Evolutionary conservation across 2,329 filamentous ascomycete species (phyloP).

Genomic region (Cladosporium oxysporum): DNA sequence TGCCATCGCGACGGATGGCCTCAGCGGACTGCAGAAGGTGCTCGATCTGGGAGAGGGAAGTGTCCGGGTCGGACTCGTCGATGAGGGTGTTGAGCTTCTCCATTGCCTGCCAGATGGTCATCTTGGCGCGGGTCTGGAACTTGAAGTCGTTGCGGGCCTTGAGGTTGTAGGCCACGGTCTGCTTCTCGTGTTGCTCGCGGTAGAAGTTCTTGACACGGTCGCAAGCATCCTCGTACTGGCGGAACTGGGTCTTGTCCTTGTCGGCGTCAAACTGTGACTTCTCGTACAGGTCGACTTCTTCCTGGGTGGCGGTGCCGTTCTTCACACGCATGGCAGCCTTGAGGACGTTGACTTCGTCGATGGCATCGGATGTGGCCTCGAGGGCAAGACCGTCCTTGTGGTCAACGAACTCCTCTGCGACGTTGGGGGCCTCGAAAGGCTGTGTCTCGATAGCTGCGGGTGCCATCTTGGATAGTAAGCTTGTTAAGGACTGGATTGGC

Average conservation of each 20-base stretch:
- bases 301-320: conserved; percentile 43
- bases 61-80: conserved; percentile 90
- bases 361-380: conserved; percentile 59
- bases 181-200: conserved; percentile 68
- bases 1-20: conserved; percentile 82
- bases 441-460: conserved; percentile 44
- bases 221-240: conserved; percentile 80
- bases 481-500: background rate
- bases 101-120: conserved; percentile 90
- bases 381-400: conserved; percentile 59
- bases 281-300: conserved; percentile 50
- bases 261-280: conserved; percentile 68
- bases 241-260: conserved; percentile 79
- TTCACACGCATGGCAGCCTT: conserved; percentile 47
- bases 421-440: conserved; percentile 43
- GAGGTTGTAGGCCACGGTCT: conserved; percentile 82
- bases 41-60: conserved; percentile 82
- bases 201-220: conserved; percentile 88
- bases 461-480: conserved; percentile 4
- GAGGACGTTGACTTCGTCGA: conserved; percentile 62
- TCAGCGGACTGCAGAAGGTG: conserved; percentile 87
- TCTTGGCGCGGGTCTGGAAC: conserved; percentile 67
- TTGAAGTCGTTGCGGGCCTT: conserved; percentile 72
- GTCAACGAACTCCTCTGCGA: conserved; percentile 41
- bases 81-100: conserved; percentile 89